Percentiles rank a stretch among this genome's conserved stretches.
Conservation (phyloP, 2,329 filamentous ascomycete species). For the Ceratocystis papillata region DNA sequence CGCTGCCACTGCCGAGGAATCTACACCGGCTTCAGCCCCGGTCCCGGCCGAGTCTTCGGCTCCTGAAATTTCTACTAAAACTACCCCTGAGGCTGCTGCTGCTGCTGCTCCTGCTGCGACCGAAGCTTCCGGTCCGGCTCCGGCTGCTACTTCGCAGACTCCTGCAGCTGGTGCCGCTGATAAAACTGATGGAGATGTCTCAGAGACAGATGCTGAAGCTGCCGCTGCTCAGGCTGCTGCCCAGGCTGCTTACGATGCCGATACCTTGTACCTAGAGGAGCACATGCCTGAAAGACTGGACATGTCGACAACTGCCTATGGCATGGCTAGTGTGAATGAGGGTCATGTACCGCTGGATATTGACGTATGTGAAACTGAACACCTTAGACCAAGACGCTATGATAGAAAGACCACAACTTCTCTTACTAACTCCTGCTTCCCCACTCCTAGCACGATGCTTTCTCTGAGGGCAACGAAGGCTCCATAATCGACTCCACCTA, state of each 20-base stretch:
- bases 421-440: not conserved
- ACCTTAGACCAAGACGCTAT: no score
- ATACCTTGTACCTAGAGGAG: slow-evolving; percentile 23
- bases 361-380: slow-evolving; percentile 18
- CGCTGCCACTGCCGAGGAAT: not conserved
- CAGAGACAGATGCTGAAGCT: not conserved
- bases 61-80: not conserved
- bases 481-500: slow-evolving; percentile 32
- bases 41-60: not conserved
- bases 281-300: slow-evolving; percentile 23
- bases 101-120: not conserved
- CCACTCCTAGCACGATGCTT: slow-evolving; percentile 16
- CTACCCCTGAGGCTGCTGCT: not conserved
- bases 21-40: not conserved
- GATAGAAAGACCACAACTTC: not conserved
- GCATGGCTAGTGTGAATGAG: slow-evolving; percentile 19
- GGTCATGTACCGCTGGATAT: slow-evolving; percentile 20
- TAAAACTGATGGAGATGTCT: no score
- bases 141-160: not conserved
- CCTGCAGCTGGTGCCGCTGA: no score
- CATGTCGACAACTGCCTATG: slow-evolving; percentile 23
- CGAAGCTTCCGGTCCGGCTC: not conserved
- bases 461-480: slow-evolving; percentile 16
- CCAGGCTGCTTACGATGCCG: slow-evolving; percentile 21
- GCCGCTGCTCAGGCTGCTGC: not conserved